A percentile compares a stretch with the other conserved stretches of the same genome.
phyloP scores from a whole-genome alignment of 208 protist genomes.

The Trypanosoma congolense region DNA sequence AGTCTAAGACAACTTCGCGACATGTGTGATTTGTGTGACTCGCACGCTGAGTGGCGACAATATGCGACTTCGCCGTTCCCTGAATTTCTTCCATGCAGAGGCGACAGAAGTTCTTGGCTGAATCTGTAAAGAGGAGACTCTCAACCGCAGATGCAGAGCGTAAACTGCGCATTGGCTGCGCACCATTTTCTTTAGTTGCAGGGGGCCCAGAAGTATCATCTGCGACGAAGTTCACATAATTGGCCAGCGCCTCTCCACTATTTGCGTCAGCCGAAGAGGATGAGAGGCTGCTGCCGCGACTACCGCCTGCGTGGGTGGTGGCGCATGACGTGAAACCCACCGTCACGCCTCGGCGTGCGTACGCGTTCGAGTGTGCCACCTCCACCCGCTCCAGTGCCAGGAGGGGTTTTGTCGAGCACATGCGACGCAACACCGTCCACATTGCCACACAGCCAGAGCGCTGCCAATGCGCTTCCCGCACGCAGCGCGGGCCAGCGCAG shows the following conservation, averaged over 20 bases:
- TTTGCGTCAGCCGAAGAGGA: slow-evolving; percentile 6
- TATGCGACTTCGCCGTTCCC: slow-evolving; percentile 32
- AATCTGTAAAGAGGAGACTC: slow-evolving; percentile 20
- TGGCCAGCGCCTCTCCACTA: slow-evolving; percentile 27
- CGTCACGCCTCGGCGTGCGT: slow-evolving; percentile 13
- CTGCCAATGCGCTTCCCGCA: too few relatives aligned
- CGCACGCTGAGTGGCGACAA: slow-evolving; percentile 24
- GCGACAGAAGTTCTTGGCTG: slow-evolving; percentile 37
- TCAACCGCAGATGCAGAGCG: slow-evolving; percentile 14
- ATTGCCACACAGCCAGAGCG: too few relatives aligned
- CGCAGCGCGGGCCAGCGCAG: too few relatives aligned
- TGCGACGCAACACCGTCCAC: slow-evolving; percentile 34
- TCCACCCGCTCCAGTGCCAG: slow-evolving; percentile 34
- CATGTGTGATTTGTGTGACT: slow-evolving; percentile 52
- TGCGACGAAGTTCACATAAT: slow-evolving; percentile 44
- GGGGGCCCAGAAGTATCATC: slow-evolving; percentile 47
- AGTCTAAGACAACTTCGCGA: slow-evolving; percentile 69
- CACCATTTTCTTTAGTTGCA: slow-evolving; percentile 25
- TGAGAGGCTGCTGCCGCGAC: neutral
- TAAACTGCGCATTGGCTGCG: slow-evolving; percentile 25
- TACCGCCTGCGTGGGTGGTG: neutral
- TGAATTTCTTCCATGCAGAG: slow-evolving; percentile 64
- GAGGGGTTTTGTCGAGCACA: slow-evolving; percentile 4
- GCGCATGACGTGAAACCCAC: slow-evolving; percentile 15
- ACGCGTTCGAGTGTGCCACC: slow-evolving; percentile 25